Evolutionary conservation across 225 moss, liverwort and hornwort species (phyloP).

Genomic region (Asterella californica): DNA sequence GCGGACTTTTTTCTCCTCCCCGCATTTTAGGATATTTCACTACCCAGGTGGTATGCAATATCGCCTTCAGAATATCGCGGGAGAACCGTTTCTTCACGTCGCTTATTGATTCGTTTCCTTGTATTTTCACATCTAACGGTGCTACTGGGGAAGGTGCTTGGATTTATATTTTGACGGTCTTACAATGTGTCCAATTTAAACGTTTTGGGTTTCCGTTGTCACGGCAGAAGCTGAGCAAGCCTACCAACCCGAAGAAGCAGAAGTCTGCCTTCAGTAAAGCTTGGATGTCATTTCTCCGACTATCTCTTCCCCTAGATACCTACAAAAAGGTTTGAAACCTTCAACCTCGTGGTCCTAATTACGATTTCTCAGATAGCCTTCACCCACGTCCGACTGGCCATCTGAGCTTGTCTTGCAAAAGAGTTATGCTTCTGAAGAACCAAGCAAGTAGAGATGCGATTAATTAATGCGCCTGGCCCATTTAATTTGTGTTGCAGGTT

Average conservation of each 20-base stretch:
- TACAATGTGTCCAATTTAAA: not conserved
- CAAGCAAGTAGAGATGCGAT: not conserved
- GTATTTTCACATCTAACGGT: not conserved
- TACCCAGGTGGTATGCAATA: too few relatives aligned
- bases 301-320: constrained; percentile 75
- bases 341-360: not conserved
- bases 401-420: not conserved
- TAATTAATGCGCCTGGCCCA: not conserved
- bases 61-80: not conserved
- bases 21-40: too few relatives aligned
- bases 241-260: constrained; percentile 49
- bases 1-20: too few relatives aligned
- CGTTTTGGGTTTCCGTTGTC: not conserved
- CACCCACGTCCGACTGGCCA: not conserved
- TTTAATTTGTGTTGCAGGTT: constrained; percentile 47
- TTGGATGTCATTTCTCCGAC: constrained; percentile 82
- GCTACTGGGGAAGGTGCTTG: not conserved
- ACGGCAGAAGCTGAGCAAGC: constrained; percentile 18
- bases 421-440: not conserved
- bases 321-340: constrained; percentile 67
- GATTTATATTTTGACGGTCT: not conserved
- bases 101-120: not conserved
- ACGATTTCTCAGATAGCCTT: not conserved
- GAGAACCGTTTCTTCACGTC: not conserved
- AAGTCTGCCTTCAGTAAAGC: constrained; percentile 57